Evolutionary conservation across 2,329 filamentous ascomycete genomes (phyloP).

Genomic region (Curvularia verruculosa): DNA sequence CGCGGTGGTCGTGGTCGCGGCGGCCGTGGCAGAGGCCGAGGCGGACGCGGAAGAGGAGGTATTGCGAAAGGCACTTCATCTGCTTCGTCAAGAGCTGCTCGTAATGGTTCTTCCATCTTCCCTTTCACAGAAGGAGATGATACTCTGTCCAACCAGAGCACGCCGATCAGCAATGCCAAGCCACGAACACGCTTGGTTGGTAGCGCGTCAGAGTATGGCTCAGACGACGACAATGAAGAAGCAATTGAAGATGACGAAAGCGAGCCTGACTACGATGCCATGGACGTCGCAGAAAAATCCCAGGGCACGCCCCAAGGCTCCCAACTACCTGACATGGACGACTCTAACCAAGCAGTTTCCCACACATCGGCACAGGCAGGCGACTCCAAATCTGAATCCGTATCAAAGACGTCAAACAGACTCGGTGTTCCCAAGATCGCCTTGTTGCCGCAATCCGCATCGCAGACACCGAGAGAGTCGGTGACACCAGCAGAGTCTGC

Average conservation of each 20-base stretch:
- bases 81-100: slow-evolving; percentile 38
- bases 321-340: slow-evolving; percentile 25
- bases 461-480: slow-evolving; percentile 36
- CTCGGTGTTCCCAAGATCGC: slow-evolving; percentile 30
- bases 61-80: slow-evolving; percentile 33
- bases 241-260: slow-evolving; percentile 25
- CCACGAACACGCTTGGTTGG: slow-evolving; percentile 28
- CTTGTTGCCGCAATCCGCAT: slow-evolving; percentile 26
- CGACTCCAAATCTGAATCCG: slow-evolving; percentile 16
- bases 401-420: slow-evolving; percentile 16
- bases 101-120: slow-evolving; percentile 42
- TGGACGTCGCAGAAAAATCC: slow-evolving; percentile 19
- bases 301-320: slow-evolving; percentile 24
- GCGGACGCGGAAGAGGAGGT: slow-evolving; percentile 36
- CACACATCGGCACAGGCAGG: slow-evolving; percentile 12
- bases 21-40: slow-evolving; percentile 38
- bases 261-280: slow-evolving; percentile 22
- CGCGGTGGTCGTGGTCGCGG: slow-evolving; percentile 40
- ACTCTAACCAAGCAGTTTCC: slow-evolving; percentile 16
- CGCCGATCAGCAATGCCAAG: slow-evolving; percentile 40
- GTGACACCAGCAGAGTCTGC: slow-evolving; percentile 32
- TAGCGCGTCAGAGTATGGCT: slow-evolving; percentile 21
- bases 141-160: slow-evolving; percentile 43
- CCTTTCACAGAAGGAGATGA: slow-evolving; percentile 45
- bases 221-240: slow-evolving; percentile 27